Evolutionary conservation across 1,139 yeast species (phyloP).

Genomic region (Kodamaea alishanica): DNA sequence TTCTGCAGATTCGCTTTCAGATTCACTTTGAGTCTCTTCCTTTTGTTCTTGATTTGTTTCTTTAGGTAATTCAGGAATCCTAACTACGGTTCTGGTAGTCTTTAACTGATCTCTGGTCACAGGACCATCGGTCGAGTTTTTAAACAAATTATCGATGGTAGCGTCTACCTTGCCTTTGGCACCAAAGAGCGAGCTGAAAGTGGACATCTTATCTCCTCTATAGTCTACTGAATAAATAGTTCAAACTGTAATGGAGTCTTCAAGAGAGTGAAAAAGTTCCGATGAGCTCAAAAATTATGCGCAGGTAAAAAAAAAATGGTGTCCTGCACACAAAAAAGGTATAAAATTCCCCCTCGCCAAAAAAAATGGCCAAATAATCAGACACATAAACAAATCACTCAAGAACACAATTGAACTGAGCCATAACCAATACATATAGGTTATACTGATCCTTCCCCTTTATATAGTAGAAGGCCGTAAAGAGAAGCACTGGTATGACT

Average conservation of each 20-base stretch:
- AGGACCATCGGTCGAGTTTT: constrained; percentile 31
- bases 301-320: constrained; percentile 5
- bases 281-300: constrained; percentile 7
- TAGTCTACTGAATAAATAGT: no score
- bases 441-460: no score
- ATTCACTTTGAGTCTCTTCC: constrained; percentile 13
- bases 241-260: no score
- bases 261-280: no score
- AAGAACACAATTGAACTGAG: neutral
- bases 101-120: constrained; percentile 29
- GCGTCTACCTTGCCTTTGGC: constrained; percentile 31
- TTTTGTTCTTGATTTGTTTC: constrained; percentile 19
- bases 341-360: neutral
- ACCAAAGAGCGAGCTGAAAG: constrained; percentile 36
- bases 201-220: constrained; percentile 23
- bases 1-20: constrained; percentile 13
- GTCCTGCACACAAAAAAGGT: constrained; percentile 4
- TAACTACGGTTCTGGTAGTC: constrained; percentile 25
- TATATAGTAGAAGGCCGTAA: no score
- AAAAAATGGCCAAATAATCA: constrained; percentile 1
- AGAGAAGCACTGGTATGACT: no score
- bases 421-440: no score
- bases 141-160: constrained; percentile 41
- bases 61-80: constrained; percentile 15
- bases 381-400: neutral